Base-by-base conservation (phyloP, 2,329 filamentous ascomycete species). In the Beauveria medogensis region DNA sequence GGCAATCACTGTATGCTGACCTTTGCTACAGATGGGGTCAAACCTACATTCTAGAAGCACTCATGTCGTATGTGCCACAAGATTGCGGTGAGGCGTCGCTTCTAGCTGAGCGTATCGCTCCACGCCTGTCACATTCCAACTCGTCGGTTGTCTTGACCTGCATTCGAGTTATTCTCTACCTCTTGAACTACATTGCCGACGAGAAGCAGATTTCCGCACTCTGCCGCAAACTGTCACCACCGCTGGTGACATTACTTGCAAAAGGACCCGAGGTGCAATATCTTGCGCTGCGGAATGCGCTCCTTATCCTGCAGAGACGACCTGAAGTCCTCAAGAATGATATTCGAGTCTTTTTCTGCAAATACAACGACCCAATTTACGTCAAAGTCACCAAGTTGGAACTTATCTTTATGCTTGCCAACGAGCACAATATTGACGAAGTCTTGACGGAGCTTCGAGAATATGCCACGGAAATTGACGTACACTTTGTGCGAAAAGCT, bases 241-340 rank as follows among this genome's bases (percentile, higher is more conserved):
- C 94, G 3, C 82, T 99, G 4, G 93, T 99, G 37, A 99, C 94
- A 0, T 81, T 99, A 9, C 82, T 99, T 26, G 94, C 93, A 56
- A 99, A 99, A 75, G 93, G 93, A 0, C 91, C 94, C 0, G 94
- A 99, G 72, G 94, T 99, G n/a, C 94, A 99, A 73, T 99, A 99
- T 71, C 82, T 99, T 7, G 94, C 94, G 0, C 82, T 99, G 20
- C 83, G 94, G 64, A 99, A 99, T 71, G 94, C 94, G 0, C 82
- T 99, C 2, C 80, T 99, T 16, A 99, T 99, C 67, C 79, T 99
- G 57, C 94, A 99, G 73, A 83, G 93, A 68, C 83, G 93, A 60
- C 94, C 94, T 0, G 94, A 97, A 69, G 93, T 99, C 9, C 76
- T 99, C 59, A 86, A 92, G 65, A 97, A 97, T 74, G 94, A 99